Evolutionary conservation across 1,284 basidiomycete species (phyloP).

Genomic region (Puccinia brachypodii): DNA sequence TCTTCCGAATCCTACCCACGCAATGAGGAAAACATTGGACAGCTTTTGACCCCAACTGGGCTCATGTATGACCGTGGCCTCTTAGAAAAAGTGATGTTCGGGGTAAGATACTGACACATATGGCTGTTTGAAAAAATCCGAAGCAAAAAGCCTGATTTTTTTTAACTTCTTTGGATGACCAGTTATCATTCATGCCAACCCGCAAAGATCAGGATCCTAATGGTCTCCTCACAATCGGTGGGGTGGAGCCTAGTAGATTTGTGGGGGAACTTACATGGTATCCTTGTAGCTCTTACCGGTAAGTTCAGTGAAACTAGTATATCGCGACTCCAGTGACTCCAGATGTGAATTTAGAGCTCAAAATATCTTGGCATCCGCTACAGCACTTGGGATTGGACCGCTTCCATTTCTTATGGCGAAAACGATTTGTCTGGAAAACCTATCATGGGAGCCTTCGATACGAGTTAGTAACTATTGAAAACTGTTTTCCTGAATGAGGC

Average conservation of each 20-base stretch:
- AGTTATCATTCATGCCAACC: conserved; percentile 48
- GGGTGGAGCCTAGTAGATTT: conserved; percentile 34
- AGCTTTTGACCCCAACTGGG: conserved; percentile 45
- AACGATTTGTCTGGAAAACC: conserved; percentile 20
- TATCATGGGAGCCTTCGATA: conserved; percentile 35
- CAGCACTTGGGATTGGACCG: conserved; percentile 48
- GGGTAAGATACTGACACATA: conserved; percentile 23
- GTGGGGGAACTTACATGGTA: conserved; percentile 43
- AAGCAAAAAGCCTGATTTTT: background rate
- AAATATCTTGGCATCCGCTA: background rate
- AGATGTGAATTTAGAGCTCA: background rate
- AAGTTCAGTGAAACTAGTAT: background rate
- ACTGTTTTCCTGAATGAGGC: background rate
- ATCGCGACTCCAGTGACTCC: background rate
- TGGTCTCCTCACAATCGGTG: conserved; percentile 47
- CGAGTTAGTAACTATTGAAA: conserved; percentile 34
- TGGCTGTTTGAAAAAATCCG: background rate
- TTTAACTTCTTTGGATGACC: background rate
- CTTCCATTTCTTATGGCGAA: conserved; percentile 43
- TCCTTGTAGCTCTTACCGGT: conserved; percentile 47
- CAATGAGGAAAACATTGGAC: conserved; percentile 45
- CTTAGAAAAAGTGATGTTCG: conserved; percentile 47
- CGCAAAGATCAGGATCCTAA: conserved; percentile 35
- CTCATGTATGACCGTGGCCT: conserved; percentile 47
- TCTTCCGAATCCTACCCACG: conserved; percentile 48